Conservation (phyloP, 2,329 filamentous ascomycete species). For the Aspergillus tanneri region DNA sequence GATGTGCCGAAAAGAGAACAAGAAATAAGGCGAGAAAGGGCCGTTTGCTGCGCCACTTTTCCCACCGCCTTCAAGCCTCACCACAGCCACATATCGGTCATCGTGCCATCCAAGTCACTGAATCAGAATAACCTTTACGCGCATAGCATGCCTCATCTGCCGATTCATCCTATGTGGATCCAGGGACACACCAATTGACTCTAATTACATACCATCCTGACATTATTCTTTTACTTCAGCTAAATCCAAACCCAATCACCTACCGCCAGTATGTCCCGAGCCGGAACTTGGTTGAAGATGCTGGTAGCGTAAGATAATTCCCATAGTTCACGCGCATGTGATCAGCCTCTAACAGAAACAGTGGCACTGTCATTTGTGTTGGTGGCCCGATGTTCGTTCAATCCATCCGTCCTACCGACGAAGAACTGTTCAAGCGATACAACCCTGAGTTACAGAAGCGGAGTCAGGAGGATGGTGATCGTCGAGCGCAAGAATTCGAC, state of each 20-base stretch:
- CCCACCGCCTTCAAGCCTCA: too few species aligned
- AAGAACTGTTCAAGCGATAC: constrained; percentile 86
- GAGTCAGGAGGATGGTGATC: constrained; percentile 74
- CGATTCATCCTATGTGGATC: neutral
- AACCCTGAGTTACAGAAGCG: constrained; percentile 91
- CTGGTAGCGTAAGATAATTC: constrained; percentile 59
- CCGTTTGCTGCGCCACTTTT: too few species aligned
- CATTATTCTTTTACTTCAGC: constrained; percentile 9
- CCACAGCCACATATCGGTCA: too few species aligned
- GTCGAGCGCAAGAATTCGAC: constrained; percentile 81
- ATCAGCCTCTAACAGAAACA: constrained; percentile 40
- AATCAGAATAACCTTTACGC: too few species aligned
- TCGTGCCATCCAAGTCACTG: too few species aligned
- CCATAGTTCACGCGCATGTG: neutral
- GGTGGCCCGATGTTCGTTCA: constrained; percentile 83
- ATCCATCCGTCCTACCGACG: constrained; percentile 73
- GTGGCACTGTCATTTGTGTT: constrained; percentile 68
- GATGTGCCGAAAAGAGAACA: too few species aligned
- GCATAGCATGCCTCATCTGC: neutral
- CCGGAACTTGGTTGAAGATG: constrained; percentile 65
- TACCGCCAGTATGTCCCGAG: constrained; percentile 43
- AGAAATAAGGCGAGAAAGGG: too few species aligned
- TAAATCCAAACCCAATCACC: neutral
- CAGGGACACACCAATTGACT: neutral
- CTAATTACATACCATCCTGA: neutral